These are phyloP conservation scores for Candida succiphila DNA, from an alignment of 805 yeast species.

Conservation along the genomic window DNA sequence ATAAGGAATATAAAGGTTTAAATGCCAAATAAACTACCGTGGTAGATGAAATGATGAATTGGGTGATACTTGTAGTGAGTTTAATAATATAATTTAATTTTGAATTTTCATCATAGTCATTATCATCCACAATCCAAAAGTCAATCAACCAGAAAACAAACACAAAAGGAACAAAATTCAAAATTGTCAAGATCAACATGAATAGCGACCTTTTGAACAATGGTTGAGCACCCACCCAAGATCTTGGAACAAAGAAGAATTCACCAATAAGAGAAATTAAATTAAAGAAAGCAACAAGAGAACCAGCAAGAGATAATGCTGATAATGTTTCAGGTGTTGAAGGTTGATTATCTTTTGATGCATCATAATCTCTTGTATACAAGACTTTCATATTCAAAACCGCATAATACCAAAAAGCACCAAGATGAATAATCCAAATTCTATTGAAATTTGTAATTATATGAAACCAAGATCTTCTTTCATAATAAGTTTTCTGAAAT, in stretches of 20 bases:
- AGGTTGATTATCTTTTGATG: constrained; percentile 49
- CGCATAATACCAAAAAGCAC: constrained; percentile 72
- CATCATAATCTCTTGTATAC: constrained; percentile 49
- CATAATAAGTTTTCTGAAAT: constrained; percentile 67
- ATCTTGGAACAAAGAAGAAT: constrained; percentile 54
- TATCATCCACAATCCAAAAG: constrained; percentile 21
- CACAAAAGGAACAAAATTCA: constrained; percentile 41
- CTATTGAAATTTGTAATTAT: constrained; percentile 64
- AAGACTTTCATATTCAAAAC: constrained; percentile 55
- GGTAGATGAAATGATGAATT: constrained; percentile 43
- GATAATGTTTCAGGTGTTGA: constrained; percentile 43
- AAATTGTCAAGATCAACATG: constrained; percentile 29
- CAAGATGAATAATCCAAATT: constrained; percentile 68
- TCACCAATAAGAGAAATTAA: constrained; percentile 49
- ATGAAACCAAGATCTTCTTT: constrained; percentile 71
- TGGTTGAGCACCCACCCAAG: constrained; percentile 65
- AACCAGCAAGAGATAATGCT: constrained; percentile 59
- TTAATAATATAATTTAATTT: constrained; percentile 26
- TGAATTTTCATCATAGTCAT: constrained; percentile 11
- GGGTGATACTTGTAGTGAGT: constrained; percentile 44
- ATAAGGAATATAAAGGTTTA: constrained; percentile 50
- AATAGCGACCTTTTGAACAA: constrained; percentile 36
- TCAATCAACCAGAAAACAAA: constrained; percentile 32
- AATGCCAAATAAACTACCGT: constrained; percentile 48
- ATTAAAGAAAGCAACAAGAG: constrained; percentile 47